Conservation (phyloP, 768 basidiomycete genomes). For the Pulveroboletus sp. region DNA sequence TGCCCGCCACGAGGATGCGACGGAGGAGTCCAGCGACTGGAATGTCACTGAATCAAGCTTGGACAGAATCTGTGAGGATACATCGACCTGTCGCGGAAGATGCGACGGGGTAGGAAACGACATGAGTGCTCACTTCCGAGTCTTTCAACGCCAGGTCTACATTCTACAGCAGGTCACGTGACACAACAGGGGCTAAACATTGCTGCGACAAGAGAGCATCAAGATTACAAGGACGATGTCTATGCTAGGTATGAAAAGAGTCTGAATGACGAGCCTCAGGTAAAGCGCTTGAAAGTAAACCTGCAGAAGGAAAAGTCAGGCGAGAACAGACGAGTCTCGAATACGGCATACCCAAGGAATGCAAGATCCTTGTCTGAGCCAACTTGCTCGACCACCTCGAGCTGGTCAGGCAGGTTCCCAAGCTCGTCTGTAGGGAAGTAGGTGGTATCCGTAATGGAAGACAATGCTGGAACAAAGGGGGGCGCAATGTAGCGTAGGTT, state of each 20-base stretch:
- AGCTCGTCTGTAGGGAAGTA: conserved; percentile 98
- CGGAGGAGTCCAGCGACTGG: conserved; percentile 53
- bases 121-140: conserved; percentile 40
- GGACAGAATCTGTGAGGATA: conserved; percentile 68
- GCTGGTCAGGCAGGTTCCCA: conserved; percentile 60
- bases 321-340: background rate
- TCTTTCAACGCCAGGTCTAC: background rate
- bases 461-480: conserved; percentile 91
- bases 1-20: conserved; percentile 66
- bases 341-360: conserved; percentile 53
- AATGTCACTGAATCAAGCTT: conserved; percentile 63
- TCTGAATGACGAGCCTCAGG: conserved; percentile 14
- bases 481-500: conserved; percentile 90
- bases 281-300: conserved; percentile 83
- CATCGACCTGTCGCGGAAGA: conserved; percentile 68
- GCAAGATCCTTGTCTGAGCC: conserved; percentile 68
- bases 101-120: conserved; percentile 73
- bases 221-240: conserved; percentile 26
- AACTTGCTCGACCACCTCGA: conserved; percentile 59
- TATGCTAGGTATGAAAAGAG: conserved; percentile 30
- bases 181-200: background rate
- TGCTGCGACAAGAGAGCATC: conserved; percentile 17
- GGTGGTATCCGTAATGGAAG: conserved; percentile 89
- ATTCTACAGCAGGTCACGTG: conserved; percentile 17
- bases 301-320: conserved; percentile 35